phyloP scores from a whole-genome alignment of 306 rosid species.

The Cucurbita moschata region DNA sequence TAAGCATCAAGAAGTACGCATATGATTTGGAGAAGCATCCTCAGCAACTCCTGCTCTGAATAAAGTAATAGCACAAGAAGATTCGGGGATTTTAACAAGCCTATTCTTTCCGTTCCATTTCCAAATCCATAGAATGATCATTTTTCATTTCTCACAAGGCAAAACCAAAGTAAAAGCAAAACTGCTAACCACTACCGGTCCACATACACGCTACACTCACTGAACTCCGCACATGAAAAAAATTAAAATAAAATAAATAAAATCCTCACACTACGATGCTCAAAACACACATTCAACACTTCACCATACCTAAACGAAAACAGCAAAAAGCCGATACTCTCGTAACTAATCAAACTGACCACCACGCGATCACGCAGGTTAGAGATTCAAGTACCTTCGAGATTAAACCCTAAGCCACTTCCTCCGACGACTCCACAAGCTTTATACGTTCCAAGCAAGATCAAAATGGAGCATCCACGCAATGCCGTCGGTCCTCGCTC shows the following conservation, averaged over 20 bases:
- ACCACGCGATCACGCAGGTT: neutral
- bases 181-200: neutral
- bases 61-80: neutral
- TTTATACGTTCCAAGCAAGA: neutral
- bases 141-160: neutral
- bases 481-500: neutral
- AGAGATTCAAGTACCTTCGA: neutral
- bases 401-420: constrained; percentile 3
- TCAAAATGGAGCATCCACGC: neutral
- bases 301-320: neutral
- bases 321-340: neutral
- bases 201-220: neutral
- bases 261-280: neutral
- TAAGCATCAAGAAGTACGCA: neutral
- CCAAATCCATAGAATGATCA: neutral
- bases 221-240: neutral
- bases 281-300: neutral
- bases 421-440: neutral
- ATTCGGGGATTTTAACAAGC: neutral
- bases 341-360: neutral
- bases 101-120: neutral
- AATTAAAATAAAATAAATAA: neutral
- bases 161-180: neutral
- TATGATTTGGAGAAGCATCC: neutral
- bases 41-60: neutral